A percentile compares a stretch with the other conserved stretches of the same genome.
These are phyloP conservation scores for Ogataea trehaloabstinens DNA, from an alignment of 805 yeast species.

Conservation along the genomic window DNA sequence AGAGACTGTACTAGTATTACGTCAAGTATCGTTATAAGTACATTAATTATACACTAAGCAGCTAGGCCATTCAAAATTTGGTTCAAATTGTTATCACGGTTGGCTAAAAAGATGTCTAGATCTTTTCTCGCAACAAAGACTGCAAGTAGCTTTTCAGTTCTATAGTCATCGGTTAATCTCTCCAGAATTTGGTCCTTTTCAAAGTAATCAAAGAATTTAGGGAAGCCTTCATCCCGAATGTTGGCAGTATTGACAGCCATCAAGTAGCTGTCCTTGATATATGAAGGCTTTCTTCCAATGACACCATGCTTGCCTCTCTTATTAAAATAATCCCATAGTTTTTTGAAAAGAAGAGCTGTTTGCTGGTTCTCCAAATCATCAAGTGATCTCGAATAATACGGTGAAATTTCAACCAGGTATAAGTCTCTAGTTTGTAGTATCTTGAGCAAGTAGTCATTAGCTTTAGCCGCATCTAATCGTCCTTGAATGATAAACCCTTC, in stretches of 20 bases:
- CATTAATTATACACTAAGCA: conserved; percentile 6
- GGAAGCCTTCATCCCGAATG: conserved; percentile 13
- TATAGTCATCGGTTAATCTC: conserved; percentile 8
- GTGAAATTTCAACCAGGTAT: conserved; percentile 44
- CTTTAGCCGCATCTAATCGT: conserved; percentile 51
- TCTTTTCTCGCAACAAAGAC: conserved; percentile 29
- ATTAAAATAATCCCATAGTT: conserved; percentile 45
- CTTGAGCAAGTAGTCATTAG: conserved; percentile 54
- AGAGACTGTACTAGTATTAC: no score
- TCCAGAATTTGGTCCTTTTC: conserved; percentile 16
- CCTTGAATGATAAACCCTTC: conserved; percentile 54
- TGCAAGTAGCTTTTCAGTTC: conserved; percentile 23
- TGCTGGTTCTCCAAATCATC: conserved; percentile 27
- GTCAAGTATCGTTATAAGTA: no score
- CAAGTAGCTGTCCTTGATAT: conserved; percentile 64
- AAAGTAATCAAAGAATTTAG: conserved; percentile 20
- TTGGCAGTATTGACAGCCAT: conserved; percentile 29
- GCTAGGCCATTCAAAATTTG: conserved; percentile 17
- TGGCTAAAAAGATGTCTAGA: conserved; percentile 11
- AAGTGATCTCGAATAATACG: conserved; percentile 16
- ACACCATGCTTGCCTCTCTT: conserved; percentile 57
- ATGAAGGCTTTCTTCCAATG: conserved; percentile 44
- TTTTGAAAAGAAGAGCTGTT: conserved; percentile 24
- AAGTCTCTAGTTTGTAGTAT: conserved; percentile 51
- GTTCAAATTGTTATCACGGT: conserved; percentile 11